Conservation (phyloP, 768 basidiomycete species). For the Mycena leptocephala region DNA sequence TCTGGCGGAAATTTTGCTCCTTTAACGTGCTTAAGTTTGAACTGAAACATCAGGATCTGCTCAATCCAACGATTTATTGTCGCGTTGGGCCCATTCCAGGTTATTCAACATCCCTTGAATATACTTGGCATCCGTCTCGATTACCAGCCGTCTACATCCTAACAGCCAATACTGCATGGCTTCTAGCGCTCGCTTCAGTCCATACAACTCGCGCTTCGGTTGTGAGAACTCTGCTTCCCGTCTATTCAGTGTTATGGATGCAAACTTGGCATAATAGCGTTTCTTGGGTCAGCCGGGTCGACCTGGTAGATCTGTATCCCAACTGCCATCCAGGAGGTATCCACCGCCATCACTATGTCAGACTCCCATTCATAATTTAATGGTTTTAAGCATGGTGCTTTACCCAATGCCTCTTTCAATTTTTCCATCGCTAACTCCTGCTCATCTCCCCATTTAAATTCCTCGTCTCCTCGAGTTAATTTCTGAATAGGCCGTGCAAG, state of each 20-base stretch:
- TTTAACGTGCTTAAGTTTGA: not conserved
- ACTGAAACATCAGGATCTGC: not conserved
- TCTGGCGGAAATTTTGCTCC: not conserved
- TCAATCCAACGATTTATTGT: not conserved
- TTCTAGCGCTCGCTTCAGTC: slow-evolving; percentile 32
- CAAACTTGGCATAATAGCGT: slow-evolving; percentile 40
- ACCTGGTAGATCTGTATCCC: slow-evolving; percentile 28
- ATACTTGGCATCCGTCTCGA: not conserved
- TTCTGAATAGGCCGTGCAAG: not conserved
- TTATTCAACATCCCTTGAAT: not conserved
- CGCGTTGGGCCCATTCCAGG: not conserved
- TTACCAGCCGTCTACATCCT: too few relatives aligned
- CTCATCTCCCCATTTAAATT: slow-evolving; percentile 57
- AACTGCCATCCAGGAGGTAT: slow-evolving; percentile 37
- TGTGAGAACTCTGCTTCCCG: slow-evolving; percentile 20
- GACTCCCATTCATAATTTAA: slow-evolving; percentile 43
- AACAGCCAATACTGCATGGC: slow-evolving; percentile 25
- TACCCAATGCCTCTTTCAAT: slow-evolving; percentile 35
- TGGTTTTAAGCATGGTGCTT: slow-evolving; percentile 33
- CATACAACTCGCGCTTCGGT: slow-evolving; percentile 47
- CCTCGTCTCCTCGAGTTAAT: slow-evolving; percentile 34
- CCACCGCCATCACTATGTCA: slow-evolving; percentile 46
- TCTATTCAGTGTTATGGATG: slow-evolving; percentile 39
- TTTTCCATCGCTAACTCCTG: slow-evolving; percentile 13
- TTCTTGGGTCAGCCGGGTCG: slow-evolving; percentile 10